A percentile compares a stretch with the other conserved stretches of the same genome.
Conservation (phyloP, 2,329 filamentous ascomycete species). For the Trichoderma lentiforme region DNA sequence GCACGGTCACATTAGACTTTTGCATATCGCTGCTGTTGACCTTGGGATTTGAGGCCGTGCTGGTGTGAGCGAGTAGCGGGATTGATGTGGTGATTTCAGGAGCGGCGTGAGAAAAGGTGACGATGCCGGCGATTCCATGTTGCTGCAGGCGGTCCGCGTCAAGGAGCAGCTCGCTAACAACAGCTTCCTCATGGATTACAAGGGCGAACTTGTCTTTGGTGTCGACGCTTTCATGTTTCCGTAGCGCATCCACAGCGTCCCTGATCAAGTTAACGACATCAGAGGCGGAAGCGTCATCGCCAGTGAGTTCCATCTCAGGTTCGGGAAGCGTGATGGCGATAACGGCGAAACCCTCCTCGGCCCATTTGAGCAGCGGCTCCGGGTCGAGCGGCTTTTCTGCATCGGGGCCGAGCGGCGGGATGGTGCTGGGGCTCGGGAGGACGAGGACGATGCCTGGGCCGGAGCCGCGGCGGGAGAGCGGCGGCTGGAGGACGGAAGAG, state of each 20-base stretch:
- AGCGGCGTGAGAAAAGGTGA: neutral
- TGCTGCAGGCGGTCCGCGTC: neutral
- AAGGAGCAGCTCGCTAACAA: neutral
- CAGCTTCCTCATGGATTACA: slow-evolving; percentile 8
- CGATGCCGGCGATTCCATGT: slow-evolving; percentile 10
- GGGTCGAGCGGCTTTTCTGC: slow-evolving; percentile 20
- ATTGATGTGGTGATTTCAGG: neutral
- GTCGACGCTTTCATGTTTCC: slow-evolving; percentile 21
- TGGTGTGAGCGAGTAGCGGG: slow-evolving; percentile 4
- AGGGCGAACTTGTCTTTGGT: slow-evolving; percentile 31
- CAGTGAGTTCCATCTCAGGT: neutral
- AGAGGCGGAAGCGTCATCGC: neutral
- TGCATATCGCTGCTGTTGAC: no score
- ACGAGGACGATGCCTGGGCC: slow-evolving; percentile 36
- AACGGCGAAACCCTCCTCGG: slow-evolving; percentile 35
- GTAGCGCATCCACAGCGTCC: neutral
- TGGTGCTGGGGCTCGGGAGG: slow-evolving; percentile 13
- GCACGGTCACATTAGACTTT: neutral
- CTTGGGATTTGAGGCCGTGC: neutral
- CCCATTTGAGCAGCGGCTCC: slow-evolving; percentile 35
- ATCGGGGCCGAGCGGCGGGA: neutral
- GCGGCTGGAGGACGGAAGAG: slow-evolving; percentile 24
- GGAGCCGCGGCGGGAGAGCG: slow-evolving; percentile 30
- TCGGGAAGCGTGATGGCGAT: slow-evolving; percentile 22
- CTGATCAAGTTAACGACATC: neutral